Base-by-base conservation (phyloP, 1,284 basidiomycete species). In the Sutorius eximius region DNA sequence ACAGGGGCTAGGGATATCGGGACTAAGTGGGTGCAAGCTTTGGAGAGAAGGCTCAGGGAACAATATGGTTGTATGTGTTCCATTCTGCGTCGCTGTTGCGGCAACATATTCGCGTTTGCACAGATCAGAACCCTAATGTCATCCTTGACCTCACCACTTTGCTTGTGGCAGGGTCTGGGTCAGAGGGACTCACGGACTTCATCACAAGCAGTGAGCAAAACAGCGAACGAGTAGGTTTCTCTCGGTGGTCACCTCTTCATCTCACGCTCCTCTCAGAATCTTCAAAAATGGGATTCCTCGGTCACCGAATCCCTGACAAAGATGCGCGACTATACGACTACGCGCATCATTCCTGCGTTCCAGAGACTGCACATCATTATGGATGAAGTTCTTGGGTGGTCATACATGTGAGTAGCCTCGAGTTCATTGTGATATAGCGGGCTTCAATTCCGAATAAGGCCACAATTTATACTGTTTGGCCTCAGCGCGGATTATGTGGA, bases 271-370 rank as follows among this genome's bases (percentile, higher is more conserved):
- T 61, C 58, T 53, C 66, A 91, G 89, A 81, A 82, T 49, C 75
- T 91, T 52, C 83, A 85, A 67, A 90, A 89, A 67, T 92, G 89
- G 89, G 89, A 92, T 65, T 76, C 81, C 4, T 83, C 82, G 5
- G 80, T 91, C 61, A 76, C 77, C 15, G 87, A 91, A 58, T 82
- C 87, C 20, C 70, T 92, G 51, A 75, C 78, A 34, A 87, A 84
- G 66, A 71, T 91, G 59, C 86, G 89, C 52, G 87, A 92, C 69
- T 83, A 79, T 64, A 78, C 86, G 24, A 86, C 87, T 65, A 82
- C 84, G 60, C 80, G 82, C 50, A 71, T 90, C 36, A 79, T 82
- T 11, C 87, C 87, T 43, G 88, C 89, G 34, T 82, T 84, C 55
- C 89, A 92, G 67, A 82, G 89, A 34, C 68, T 91, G 37, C 81